Conservation (phyloP, 2,329 filamentous ascomycete genomes). For the Claviceps citrina region DNA sequence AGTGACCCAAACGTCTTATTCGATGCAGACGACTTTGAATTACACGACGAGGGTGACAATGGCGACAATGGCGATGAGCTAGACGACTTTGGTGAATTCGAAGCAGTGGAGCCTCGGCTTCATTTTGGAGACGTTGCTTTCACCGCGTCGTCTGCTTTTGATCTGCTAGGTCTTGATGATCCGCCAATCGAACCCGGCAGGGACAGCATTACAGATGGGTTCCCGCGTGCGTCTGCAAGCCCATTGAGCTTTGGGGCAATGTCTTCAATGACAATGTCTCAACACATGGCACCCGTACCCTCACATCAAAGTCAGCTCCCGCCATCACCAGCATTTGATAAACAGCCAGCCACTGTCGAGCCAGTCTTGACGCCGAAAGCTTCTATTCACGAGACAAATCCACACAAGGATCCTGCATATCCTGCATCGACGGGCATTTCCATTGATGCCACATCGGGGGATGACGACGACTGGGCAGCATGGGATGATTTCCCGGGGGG, state of each 20-base stretch:
- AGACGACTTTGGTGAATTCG: constrained; percentile 45
- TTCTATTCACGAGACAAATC: neutral
- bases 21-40: constrained; percentile 43
- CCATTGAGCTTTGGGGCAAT: constrained; percentile 16
- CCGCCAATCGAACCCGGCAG: constrained; percentile 7
- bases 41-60: constrained; percentile 24
- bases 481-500: constrained; percentile 31
- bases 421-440: constrained; percentile 3
- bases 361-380: neutral
- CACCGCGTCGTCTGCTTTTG: constrained; percentile 13
- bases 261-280: constrained; percentile 24
- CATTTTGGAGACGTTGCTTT: neutral
- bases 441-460: constrained; percentile 9
- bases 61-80: constrained; percentile 32
- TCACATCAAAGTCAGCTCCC: constrained; percentile 39
- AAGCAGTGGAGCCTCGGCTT: constrained; percentile 23
- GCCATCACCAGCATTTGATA: constrained; percentile 32
- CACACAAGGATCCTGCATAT: constrained; percentile 3
- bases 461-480: constrained; percentile 34
- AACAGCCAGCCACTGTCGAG: constrained; percentile 21
- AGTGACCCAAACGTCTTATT: constrained; percentile 45
- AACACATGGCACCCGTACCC: constrained; percentile 31
- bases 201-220: neutral
- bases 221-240: constrained; percentile 4
- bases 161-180: constrained; percentile 26